Conservation (phyloP, 345 rosid species). For the Kernera saxatilis region DNA sequence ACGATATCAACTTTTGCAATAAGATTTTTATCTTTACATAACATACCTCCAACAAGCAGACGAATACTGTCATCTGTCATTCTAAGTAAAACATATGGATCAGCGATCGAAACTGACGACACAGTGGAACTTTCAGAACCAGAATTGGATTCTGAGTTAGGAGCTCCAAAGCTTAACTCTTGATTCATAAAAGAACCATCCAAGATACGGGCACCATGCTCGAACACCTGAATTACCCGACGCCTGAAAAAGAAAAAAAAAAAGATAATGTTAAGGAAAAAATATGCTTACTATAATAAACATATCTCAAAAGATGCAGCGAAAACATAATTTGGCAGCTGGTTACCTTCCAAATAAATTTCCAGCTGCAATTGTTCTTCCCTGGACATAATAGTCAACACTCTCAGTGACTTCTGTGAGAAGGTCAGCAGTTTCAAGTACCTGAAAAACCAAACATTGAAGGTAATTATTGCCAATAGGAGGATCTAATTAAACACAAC, state of each 20-base stretch:
- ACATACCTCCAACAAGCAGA: constrained; percentile 88
- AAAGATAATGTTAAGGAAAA: background rate
- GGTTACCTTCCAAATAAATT: constrained; percentile 90
- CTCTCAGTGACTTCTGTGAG: constrained; percentile 97
- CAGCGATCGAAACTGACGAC: constrained; percentile 83
- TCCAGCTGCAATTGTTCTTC: constrained; percentile 92
- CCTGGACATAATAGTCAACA: constrained; percentile 98
- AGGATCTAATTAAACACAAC: background rate
- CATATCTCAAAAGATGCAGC: constrained; percentile 18
- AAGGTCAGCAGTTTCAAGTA: constrained; percentile 96
- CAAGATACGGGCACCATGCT: constrained; percentile 87
- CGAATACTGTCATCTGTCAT: constrained; percentile 88
- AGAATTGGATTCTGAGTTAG: constrained; percentile 62
- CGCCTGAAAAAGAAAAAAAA: constrained; percentile 47
- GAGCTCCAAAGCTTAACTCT: constrained; percentile 68
- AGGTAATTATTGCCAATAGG: constrained; percentile 1
- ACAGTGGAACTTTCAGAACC: constrained; percentile 65
- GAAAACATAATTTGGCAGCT: constrained; percentile 9
- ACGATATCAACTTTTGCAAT: constrained; percentile 6
- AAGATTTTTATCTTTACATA: constrained; percentile 3
- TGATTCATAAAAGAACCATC: constrained; percentile 98
- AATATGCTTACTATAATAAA: background rate
- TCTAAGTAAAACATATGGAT: constrained; percentile 81
- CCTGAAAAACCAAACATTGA: constrained; percentile 36
- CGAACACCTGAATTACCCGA: constrained; percentile 88